phyloP scores from a whole-genome alignment of 805 yeast species.

The Ogataea populi-albae region DNA sequence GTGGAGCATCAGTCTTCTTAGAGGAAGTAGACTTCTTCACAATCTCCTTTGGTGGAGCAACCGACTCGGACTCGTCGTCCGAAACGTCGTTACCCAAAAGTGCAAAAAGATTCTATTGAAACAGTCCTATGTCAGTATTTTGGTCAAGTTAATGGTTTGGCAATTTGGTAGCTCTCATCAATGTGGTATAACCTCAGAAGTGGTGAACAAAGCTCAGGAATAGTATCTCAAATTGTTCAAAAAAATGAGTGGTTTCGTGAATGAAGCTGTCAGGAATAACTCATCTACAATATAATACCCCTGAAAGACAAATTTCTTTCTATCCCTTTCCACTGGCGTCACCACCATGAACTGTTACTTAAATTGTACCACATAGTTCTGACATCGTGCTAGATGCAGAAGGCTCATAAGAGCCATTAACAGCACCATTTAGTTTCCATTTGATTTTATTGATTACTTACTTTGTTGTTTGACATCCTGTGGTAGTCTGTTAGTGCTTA shows the following conservation, averaged over 20 bases:
- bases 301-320: too few species aligned
- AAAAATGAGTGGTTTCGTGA: too few species aligned
- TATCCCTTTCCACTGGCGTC: too few species aligned
- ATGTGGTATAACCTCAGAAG: too few species aligned
- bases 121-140: too few species aligned
- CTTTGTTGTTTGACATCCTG: constrained; percentile 30
- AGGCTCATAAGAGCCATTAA: background rate
- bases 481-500: too few species aligned
- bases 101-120: constrained; percentile 67
- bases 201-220: too few species aligned
- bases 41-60: constrained; percentile 63
- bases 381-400: background rate
- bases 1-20: constrained; percentile 81
- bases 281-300: too few species aligned
- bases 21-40: constrained; percentile 81
- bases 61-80: constrained; percentile 59
- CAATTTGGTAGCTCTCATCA: too few species aligned
- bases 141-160: too few species aligned
- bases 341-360: background rate
- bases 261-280: too few species aligned
- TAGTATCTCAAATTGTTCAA: too few species aligned
- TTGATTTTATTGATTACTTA: constrained; percentile 10
- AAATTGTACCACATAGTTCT: constrained; percentile 1
- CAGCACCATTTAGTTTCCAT: background rate
- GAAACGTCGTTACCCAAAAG: constrained; percentile 88